Evolutionary conservation across 2,329 filamentous ascomycete genomes (phyloP).

Genomic region (Ophiostoma novo-ulmi): DNA sequence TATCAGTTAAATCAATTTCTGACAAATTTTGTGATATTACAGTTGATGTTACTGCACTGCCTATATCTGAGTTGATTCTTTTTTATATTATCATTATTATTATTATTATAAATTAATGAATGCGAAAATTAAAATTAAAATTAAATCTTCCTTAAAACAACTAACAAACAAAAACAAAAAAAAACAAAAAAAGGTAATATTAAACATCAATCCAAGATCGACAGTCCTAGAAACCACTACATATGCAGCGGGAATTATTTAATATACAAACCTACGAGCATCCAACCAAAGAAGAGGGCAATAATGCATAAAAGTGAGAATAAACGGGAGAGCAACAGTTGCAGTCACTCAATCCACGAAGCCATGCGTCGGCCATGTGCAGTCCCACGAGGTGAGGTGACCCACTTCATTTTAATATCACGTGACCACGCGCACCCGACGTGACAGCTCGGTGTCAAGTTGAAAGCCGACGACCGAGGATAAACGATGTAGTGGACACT

Average conservation of each 20-base stretch:
- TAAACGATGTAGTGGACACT: not conserved
- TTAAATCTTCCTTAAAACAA: too few relatives aligned
- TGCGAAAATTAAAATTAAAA: too few relatives aligned
- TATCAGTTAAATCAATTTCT: too few relatives aligned
- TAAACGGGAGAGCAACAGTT: not conserved
- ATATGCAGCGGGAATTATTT: not conserved
- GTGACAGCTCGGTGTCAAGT: slow-evolving; percentile 9
- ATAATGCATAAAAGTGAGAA: not conserved
- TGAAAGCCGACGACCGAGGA: slow-evolving; percentile 10
- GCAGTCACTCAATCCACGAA: not conserved
- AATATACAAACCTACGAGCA: not conserved
- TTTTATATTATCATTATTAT: too few relatives aligned
- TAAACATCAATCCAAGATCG: not conserved
- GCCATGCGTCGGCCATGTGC: not conserved
- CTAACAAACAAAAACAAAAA: too few relatives aligned
- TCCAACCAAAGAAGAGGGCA: not conserved
- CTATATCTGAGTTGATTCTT: too few relatives aligned
- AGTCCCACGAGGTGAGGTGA: not conserved
- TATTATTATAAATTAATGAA: too few relatives aligned
- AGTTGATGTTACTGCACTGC: too few relatives aligned
- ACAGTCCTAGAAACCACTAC: not conserved
- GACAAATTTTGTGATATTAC: too few relatives aligned
- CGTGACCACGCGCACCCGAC: slow-evolving; percentile 21
- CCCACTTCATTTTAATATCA: slow-evolving; percentile 12
- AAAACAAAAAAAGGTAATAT: not conserved